These are phyloP conservation scores for Sarcodon aspratus DNA, from an alignment of 768 basidiomycete species.

Conservation along the genomic window DNA sequence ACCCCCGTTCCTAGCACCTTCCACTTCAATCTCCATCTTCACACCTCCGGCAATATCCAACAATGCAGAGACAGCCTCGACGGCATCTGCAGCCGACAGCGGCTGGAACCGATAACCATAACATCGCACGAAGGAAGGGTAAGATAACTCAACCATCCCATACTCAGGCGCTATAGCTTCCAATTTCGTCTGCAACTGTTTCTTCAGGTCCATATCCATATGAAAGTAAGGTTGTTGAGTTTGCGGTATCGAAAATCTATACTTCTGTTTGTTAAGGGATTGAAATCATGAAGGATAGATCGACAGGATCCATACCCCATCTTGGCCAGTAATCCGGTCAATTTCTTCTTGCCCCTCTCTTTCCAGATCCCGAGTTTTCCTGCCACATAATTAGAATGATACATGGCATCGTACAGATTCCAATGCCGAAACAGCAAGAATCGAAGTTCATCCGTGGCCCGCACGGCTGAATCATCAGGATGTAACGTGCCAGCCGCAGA, in stretches of 20 bases:
- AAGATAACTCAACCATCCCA: slow-evolving; percentile 85
- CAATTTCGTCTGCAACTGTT: slow-evolving; percentile 66
- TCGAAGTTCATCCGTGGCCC: slow-evolving; percentile 79
- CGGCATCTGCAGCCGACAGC: slow-evolving; percentile 84
- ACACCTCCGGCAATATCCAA: slow-evolving; percentile 87
- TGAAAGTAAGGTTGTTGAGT: slow-evolving; percentile 90
- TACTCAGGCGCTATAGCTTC: slow-evolving; percentile 90
- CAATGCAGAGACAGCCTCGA: slow-evolving; percentile 80
- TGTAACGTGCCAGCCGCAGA: slow-evolving; percentile 32
- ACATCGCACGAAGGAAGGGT: slow-evolving; percentile 87
- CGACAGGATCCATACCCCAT: slow-evolving; percentile 67
- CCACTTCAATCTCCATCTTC: slow-evolving; percentile 82
- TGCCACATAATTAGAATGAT: slow-evolving; percentile 92
- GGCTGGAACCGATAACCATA: slow-evolving; percentile 86
- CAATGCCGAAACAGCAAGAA: slow-evolving; percentile 96
- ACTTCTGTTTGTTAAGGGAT: background rate
- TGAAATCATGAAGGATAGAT: background rate
- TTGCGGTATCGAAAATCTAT: slow-evolving; percentile 85
- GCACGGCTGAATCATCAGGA: slow-evolving; percentile 79
- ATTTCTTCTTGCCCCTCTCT: slow-evolving; percentile 78
- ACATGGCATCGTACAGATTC: slow-evolving; percentile 98
- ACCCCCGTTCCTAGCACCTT: slow-evolving; percentile 81
- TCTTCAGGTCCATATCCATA: slow-evolving; percentile 95
- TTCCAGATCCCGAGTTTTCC: slow-evolving; percentile 95
- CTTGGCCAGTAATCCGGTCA: slow-evolving; percentile 90